phyloP scores from a whole-genome alignment of 176 grass and related monocot genomes.

The Eleusine indica region DNA sequence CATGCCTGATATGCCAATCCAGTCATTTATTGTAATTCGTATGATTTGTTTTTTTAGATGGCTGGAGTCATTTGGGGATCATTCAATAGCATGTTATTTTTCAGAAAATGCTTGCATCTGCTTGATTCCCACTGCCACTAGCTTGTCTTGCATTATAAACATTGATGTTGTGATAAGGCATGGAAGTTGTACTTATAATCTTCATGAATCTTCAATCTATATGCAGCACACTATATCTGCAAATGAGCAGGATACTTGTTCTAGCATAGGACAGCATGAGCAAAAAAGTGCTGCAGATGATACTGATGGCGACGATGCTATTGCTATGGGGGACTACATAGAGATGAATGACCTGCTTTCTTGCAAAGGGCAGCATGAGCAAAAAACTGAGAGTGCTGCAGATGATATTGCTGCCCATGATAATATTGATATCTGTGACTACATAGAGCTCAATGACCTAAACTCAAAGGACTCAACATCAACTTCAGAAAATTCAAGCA shows the following conservation, averaged over 20 bases:
- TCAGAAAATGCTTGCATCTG: background rate
- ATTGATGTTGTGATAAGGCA: background rate
- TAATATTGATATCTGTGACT: constrained; percentile 41
- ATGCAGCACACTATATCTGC: constrained; percentile 30
- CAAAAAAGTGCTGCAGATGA: constrained; percentile 32
- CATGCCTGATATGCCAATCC: background rate
- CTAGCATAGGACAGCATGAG: background rate
- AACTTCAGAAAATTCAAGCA: constrained; percentile 66
- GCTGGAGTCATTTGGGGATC: background rate
- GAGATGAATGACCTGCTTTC: constrained; percentile 59
- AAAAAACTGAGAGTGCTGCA: constrained; percentile 20
- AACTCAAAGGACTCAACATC: constrained; percentile 47
- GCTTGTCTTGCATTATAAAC: background rate
- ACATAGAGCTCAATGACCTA: constrained; percentile 66
- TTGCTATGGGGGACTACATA: constrained; percentile 46
- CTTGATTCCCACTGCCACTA: background rate
- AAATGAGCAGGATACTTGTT: constrained; percentile 10
- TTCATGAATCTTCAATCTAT: constrained; percentile 24
- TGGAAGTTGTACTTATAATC: background rate
- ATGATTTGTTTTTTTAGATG: constrained; percentile 3
- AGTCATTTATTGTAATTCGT: constrained; percentile 9
- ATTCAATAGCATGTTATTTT: background rate
- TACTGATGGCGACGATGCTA: constrained; percentile 9
- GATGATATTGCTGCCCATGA: constrained; percentile 21
- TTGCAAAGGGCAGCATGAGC: background rate